Base-by-base conservation (phyloP, 768 basidiomycete genomes). In the Trametes meyenii region DNA sequence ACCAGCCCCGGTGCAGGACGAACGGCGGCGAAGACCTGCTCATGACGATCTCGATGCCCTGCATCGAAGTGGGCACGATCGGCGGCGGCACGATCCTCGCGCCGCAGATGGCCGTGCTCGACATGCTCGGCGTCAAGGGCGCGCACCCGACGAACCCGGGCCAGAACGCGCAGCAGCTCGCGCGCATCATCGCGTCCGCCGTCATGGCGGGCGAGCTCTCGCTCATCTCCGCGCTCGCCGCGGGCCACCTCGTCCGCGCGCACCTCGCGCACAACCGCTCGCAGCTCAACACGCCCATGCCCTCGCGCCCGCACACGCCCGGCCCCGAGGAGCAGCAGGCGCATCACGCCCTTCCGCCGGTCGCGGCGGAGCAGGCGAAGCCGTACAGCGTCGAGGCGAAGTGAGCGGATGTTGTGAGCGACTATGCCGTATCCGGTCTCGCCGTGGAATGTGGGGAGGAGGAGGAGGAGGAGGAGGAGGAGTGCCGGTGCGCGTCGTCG, bases 181-280 rank as follows among this genome's bases (percentile, higher is more conserved):
- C 97, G 2, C 84, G 94, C 36, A 83, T 98, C 70, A 91, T 99
- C 66, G 89, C 89, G 39, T 86, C 94, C 0, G 83, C 93, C 0
- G 97, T 99, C 69, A 97, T 98, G 94, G 96, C 97, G 1, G 97
- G 97, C 38, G 97, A 99, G 75, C 79, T 98, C 35, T 92, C 90
- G 17, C 81, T 99, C 62, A 82, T 99, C 72, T 88, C 88, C 65
- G 96, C 97, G 1, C 84, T 99, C 40, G 96, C 96, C 0, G 95
- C 94, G 2, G 96, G 96, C 0, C 95, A 97, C 71, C 83, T 98
- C 63, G 94, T 98, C 70, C 84, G 90, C 42, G 96, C 96, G 29
- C 95, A 98, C 72, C 84, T 97, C 75, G 87, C 86, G 38, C 95
- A 96, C 78, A 98, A 98, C 72, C 84, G 96, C 58, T 90, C 88